phyloP scores from a whole-genome alignment of 352 stramenopile genomes.

The Phytophthora sojae region DNA sequence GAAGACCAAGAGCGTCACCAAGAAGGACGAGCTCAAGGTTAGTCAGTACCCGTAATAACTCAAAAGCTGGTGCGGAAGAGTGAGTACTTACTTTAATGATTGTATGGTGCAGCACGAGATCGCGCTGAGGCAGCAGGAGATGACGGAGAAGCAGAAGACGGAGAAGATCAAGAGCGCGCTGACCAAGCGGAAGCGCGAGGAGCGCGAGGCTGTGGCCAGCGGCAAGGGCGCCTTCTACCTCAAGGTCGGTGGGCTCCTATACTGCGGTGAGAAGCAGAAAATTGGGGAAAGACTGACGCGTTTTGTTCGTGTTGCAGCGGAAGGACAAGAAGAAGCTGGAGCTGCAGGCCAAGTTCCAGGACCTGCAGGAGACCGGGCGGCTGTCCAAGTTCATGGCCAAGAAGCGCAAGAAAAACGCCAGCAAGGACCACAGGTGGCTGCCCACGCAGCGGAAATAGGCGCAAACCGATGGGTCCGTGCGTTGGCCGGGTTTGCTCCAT shows the following conservation, averaged over 20 bases:
- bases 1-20: conserved; percentile 67
- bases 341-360: conserved; percentile 92
- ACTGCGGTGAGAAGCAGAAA: background rate
- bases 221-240: conserved; percentile 94
- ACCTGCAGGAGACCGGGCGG: conserved; percentile 87
- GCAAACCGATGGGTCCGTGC: background rate
- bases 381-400: conserved; percentile 95
- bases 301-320: conserved; percentile 45
- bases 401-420: conserved; percentile 94
- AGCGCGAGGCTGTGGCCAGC: conserved; percentile 88
- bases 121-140: conserved; percentile 70
- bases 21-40: conserved; percentile 86
- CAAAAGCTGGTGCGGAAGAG: background rate
- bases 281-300: conserved; percentile 1
- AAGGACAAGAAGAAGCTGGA: conserved; percentile 94
- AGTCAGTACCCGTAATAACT: background rate
- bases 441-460: conserved; percentile 81
- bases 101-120: conserved; percentile 61
- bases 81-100: background rate
- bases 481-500: background rate
- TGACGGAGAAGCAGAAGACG: conserved; percentile 79
- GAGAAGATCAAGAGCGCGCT: conserved; percentile 74
- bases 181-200: conserved; percentile 86
- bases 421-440: conserved; percentile 93
- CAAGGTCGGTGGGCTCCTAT: conserved; percentile 52